Base-by-base conservation (phyloP, 1,139 yeast species). In the Pneumocystis wakefieldiae region DNA sequence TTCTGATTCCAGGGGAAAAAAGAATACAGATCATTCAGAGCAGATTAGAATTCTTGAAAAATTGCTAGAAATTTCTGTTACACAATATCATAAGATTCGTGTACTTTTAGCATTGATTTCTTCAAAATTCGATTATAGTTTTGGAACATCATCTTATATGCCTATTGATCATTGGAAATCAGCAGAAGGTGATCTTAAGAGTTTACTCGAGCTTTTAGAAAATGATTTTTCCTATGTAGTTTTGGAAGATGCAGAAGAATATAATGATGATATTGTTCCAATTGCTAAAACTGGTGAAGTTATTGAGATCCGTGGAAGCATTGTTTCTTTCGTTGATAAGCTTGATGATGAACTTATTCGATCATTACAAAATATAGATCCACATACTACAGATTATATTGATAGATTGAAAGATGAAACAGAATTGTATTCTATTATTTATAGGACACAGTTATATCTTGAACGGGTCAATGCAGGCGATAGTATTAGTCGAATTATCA, bases 381-480 rank as follows among this genome's bases (percentile, higher is more conserved):
- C 97, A 62, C 97, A 92, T 74, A 87, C 97, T 38, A 85, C 88
- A 66, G 98, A 94, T 75, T 94, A 92, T 75, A 83, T 92, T 69
- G 90, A 86, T 70, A 83, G 97, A 74, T 81, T 94, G 73, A 86
- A 87, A 75, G 96, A 91, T 75, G 98, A 92, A 77, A 80, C 84
- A 67, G 77, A 78, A 60, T 80, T 92, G 64, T 92, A 91, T 77
- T 80, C 81, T 65, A 80, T 89, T 73, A 81, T 92, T 68, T 81
- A 92, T 66, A 84, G 96, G 72, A 84, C 90, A 42, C 98, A 94
- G 77, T 76, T 87, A 68, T 91, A 92, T 75, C 80, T 87, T 72
- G 97, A 92, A 75, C 73, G 78, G 41, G 61, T 66, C 24, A 63
- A 63, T n/a, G 68, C 67, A 41, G 76, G 77, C 63, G 75, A 72